phyloP scores from a whole-genome alignment of 1,139 yeast species.

The Yamadazyma aaseri region DNA sequence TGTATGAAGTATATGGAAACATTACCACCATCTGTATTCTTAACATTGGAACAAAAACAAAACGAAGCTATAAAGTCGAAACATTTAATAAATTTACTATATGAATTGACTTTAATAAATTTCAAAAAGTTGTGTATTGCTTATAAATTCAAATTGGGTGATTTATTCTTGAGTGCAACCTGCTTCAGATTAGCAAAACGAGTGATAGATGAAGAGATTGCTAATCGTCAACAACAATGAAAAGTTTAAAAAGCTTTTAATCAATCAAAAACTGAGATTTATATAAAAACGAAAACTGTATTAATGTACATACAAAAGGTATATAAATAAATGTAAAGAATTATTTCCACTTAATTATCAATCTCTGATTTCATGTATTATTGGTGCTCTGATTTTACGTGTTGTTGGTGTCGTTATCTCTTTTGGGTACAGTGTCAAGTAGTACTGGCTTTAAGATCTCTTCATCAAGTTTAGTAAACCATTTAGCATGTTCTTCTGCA shows the following conservation, averaged over 20 bases:
- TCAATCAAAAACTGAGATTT: no score
- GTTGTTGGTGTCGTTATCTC: slow-evolving; percentile 11
- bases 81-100: slow-evolving; percentile 52
- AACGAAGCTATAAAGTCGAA: slow-evolving; percentile 20
- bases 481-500: slow-evolving; percentile 77
- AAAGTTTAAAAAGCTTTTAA: no score
- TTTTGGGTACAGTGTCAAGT: slow-evolving; percentile 53
- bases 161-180: slow-evolving; percentile 57
- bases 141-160: slow-evolving; percentile 62
- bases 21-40: slow-evolving; percentile 48
- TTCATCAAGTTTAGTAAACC: slow-evolving; percentile 94
- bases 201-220: slow-evolving; percentile 67
- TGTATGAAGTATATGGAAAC: slow-evolving; percentile 37
- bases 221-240: slow-evolving; percentile 30
- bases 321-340: no score
- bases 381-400: neutral
- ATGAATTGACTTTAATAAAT: slow-evolving; percentile 61
- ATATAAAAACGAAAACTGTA: no score
- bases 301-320: no score
- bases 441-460: slow-evolving; percentile 94
- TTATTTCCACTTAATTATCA: no score
- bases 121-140: slow-evolving; percentile 63
- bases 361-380: neutral
- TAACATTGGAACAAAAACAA: slow-evolving; percentile 26
- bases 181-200: slow-evolving; percentile 69